Base-by-base conservation (phyloP, 2,329 filamentous ascomycete species). In the Samsoniella hepiali region DNA sequence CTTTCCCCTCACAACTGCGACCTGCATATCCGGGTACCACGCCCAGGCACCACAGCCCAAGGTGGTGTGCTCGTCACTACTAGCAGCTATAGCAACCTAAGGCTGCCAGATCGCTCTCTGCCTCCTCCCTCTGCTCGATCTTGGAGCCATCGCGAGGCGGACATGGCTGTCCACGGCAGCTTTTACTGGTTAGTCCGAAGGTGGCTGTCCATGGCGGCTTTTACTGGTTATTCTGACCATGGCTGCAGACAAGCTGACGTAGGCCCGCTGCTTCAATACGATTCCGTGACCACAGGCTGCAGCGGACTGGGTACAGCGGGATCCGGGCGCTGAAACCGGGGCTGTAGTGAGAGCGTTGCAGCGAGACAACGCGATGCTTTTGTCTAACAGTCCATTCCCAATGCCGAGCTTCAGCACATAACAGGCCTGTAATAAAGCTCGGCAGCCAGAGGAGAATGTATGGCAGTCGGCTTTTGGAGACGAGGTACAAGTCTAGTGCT, bases 1-100 rank as follows among this genome's bases (percentile, higher is more conserved):
- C 27, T 44, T 53, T 61, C 58, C 50, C 58, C 49, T 55, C 58
- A 38, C 38, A n/a, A 17, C n/a, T 29, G 31, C 49, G 38, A 34
- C 49, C 34, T 60, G 58, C 50, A 29, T 47, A 22, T 34, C 50
- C 58, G 58, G 58, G 58, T 61, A 61, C 58, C 49, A 61, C 9
- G 58, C 58, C 58, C 58, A 61, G 50, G 58, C 40, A 61, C 58
- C 49, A 29, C 27, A 10, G n/a, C 17, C 8, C 27, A 22, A 55
- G 58, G 13, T 61, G 58, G 38, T 54, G 58, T 55, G 40, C n/a
- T 55, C 40, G 31, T 61, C 38, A 54, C 50, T n/a, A 6, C 58
- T 22, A 22, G 22, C 22, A 10, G 2, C 8, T 34, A 5, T 27
- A 2, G 15, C 27, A 59, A 45, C 36, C 34, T 47, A 40, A 61